Evolutionary conservation across 2,329 filamentous ascomycete species (phyloP).

Genomic region (Bipolaris zeicola): DNA sequence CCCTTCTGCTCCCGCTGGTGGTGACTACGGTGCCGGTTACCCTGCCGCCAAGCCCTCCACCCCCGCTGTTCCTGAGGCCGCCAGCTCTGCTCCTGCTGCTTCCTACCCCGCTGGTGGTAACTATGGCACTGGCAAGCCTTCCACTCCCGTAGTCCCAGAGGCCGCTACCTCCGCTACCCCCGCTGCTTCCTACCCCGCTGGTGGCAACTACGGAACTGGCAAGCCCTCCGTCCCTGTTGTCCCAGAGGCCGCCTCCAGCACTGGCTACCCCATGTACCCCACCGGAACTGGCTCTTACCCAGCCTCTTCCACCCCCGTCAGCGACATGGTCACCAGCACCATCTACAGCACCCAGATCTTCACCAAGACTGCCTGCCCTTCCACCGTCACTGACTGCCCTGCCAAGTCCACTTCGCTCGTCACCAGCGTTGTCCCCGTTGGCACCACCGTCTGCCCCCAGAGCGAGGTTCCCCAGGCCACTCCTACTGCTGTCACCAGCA

Average conservation of each 20-base stretch:
- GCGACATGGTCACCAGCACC: constrained; percentile 47
- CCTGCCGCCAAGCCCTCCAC: neutral
- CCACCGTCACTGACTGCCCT: constrained; percentile 15
- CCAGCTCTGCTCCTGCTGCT: neutral
- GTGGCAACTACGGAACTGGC: constrained; percentile 1
- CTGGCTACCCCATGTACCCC: constrained; percentile 26
- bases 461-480: constrained; percentile 21
- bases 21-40: neutral
- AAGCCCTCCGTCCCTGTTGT: neutral
- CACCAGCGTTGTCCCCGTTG: constrained; percentile 49
- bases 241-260: constrained; percentile 11
- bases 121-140: neutral
- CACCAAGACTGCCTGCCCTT: constrained; percentile 31
- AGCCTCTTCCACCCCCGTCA: constrained; percentile 46
- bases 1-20: constrained; percentile 5
- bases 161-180: constrained; percentile 7
- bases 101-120: constrained; percentile 10
- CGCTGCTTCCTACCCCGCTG: constrained; percentile 9
- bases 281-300: constrained; percentile 41
- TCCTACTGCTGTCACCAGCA: constrained; percentile 23
- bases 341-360: constrained; percentile 53
- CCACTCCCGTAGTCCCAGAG: constrained; percentile 5
- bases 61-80: constrained; percentile 4
- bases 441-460: constrained; percentile 53
- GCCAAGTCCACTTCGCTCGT: constrained; percentile 40